A percentile compares a stretch with the other conserved stretches of the same genome.
These are phyloP conservation scores for Candida sanyiensis DNA, from an alignment of 805 yeast species.

Conservation along the genomic window DNA sequence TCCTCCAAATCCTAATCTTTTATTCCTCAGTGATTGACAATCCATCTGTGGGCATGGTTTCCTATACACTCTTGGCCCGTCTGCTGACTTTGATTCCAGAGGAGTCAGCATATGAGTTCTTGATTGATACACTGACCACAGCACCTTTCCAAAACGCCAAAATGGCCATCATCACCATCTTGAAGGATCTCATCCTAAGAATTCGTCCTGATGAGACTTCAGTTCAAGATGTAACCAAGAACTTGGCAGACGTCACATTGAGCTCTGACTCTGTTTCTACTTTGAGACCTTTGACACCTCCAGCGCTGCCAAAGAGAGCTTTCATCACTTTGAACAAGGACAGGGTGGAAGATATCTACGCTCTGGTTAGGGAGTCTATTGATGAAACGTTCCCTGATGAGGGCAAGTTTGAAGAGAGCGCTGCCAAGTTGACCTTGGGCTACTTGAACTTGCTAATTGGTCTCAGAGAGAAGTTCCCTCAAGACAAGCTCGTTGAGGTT, in stretches of 20 bases:
- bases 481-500: slow-evolving; percentile 26
- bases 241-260: slow-evolving; percentile 8
- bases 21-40: slow-evolving; percentile 32
- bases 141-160: slow-evolving; percentile 63
- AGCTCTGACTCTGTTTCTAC: slow-evolving; percentile 3
- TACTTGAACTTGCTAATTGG: slow-evolving; percentile 49
- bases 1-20: slow-evolving; percentile 37
- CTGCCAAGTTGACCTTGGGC: slow-evolving; percentile 44
- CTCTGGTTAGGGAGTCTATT: slow-evolving; percentile 35
- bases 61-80: slow-evolving; percentile 59
- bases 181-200: slow-evolving; percentile 58
- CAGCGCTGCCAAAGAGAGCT: slow-evolving; percentile 38
- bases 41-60: slow-evolving; percentile 36
- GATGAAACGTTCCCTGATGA: slow-evolving; percentile 22
- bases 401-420: slow-evolving; percentile 20
- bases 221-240: slow-evolving; percentile 11
- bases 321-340: slow-evolving; percentile 39
- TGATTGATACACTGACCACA: slow-evolving; percentile 54
- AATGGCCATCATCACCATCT: slow-evolving; percentile 55
- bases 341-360: slow-evolving; percentile 38
- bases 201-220: slow-evolving; percentile 14
- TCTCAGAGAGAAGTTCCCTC: slow-evolving; percentile 30
- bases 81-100: slow-evolving; percentile 56
- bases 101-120: slow-evolving; percentile 48
- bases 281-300: slow-evolving; percentile 4